Conservation (phyloP, 1,284 basidiomycete species). For the Gymnopus androsaceus region DNA sequence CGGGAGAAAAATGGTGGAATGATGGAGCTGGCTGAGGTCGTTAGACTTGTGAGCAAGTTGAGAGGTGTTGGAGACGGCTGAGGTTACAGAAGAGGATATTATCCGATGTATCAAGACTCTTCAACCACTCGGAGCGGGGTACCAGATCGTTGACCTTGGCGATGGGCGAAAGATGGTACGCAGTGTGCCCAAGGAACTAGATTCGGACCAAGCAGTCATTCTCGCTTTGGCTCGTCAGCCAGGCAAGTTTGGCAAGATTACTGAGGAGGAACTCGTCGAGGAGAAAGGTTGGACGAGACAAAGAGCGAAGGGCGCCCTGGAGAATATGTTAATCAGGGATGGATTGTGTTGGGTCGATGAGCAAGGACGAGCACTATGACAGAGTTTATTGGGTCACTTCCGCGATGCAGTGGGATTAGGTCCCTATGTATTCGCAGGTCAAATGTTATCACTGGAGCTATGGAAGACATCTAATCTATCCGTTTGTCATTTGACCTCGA, state of each 20-base stretch:
- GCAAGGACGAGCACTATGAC: conserved; percentile 66
- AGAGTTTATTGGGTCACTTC: conserved; percentile 81
- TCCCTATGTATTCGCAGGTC: no score
- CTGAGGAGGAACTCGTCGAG: conserved; percentile 57
- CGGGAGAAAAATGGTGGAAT: conserved; percentile 89
- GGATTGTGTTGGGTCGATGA: conserved; percentile 95
- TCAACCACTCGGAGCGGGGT: conserved; percentile 86
- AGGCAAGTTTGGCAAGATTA: conserved; percentile 56
- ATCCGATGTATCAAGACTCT: conserved; percentile 85
- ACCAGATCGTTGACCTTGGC: conserved; percentile 77
- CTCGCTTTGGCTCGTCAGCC: conserved; percentile 72
- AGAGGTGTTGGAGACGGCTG: conserved; percentile 62
- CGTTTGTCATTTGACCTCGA: no score
- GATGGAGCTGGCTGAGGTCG: conserved; percentile 86
- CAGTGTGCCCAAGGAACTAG: conserved; percentile 77
- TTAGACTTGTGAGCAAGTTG: conserved; percentile 76
- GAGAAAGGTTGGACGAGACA: conserved; percentile 78
- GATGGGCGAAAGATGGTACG: conserved; percentile 66
- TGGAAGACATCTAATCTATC: no score
- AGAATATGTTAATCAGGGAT: conserved; percentile 88
- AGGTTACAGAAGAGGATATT: conserved; percentile 83
- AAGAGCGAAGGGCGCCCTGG: conserved; percentile 76
- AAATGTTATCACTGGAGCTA: no score
- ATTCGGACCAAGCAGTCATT: conserved; percentile 79
- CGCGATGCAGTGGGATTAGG: conserved; percentile 74